Evolutionary conservation across 257 asterid species (phyloP).

Genomic region (Petunia axillaris): DNA sequence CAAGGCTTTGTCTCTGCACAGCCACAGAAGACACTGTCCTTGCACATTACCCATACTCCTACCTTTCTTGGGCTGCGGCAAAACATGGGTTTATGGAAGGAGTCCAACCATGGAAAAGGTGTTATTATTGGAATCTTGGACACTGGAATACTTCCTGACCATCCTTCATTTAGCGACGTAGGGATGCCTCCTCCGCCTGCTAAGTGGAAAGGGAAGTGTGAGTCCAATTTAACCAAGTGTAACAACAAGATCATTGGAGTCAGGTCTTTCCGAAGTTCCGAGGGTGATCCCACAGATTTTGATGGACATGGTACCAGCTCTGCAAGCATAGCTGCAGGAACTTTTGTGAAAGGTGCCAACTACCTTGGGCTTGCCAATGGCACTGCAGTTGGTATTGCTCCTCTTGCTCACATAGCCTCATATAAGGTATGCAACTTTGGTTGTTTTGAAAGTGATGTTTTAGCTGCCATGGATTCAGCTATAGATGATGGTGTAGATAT

Average conservation of each 20-base stretch:
- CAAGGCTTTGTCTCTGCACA: conserved; percentile 41
- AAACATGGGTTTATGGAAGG: conserved; percentile 51
- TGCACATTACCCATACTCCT: conserved; percentile 56
- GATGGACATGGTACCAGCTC: conserved; percentile 62
- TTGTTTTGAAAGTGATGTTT: conserved; percentile 39
- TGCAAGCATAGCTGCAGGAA: conserved; percentile 60
- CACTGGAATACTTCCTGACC: conserved; percentile 45
- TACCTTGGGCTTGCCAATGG: conserved; percentile 51
- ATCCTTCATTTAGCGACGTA: conserved; percentile 54
- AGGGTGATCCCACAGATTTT: conserved; percentile 33
- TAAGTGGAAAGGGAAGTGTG: conserved; percentile 55
- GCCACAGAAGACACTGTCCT: conserved; percentile 33
- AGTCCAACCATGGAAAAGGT: conserved; percentile 53
- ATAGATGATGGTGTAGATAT: conserved; percentile 50
- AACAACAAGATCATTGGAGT: conserved; percentile 66
- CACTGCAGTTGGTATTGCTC: conserved; percentile 57
- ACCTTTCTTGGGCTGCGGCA: conserved; percentile 51
- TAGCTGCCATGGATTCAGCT: conserved; percentile 58
- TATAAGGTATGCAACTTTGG: conserved; percentile 42
- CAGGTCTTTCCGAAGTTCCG: background rate
- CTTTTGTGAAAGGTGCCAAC: conserved; percentile 54
- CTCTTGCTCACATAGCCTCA: conserved; percentile 58
- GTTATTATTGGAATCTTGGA: conserved; percentile 58
- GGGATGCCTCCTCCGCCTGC: conserved; percentile 59
- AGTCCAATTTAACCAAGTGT: conserved; percentile 33